A percentile compares a stretch with the other conserved stretches of the same genome.
Evolutionary conservation across 345 rosid species (phyloP).

Genomic region (Pugionium cornutum): DNA sequence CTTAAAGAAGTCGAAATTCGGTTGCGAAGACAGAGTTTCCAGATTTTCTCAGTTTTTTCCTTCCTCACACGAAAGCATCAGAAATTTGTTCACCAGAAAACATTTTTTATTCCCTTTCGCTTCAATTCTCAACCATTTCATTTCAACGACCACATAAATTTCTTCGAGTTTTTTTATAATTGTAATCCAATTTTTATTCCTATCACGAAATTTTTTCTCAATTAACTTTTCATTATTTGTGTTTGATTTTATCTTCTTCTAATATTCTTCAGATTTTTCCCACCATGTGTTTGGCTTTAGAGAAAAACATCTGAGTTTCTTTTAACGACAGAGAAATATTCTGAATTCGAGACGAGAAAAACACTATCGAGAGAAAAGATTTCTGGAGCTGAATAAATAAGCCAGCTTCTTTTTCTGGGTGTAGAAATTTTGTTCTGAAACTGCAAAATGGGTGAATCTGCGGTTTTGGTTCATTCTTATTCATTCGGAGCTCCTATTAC

Average conservation of each 20-base stretch:
- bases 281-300: constrained; percentile 29
- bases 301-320: constrained; percentile 30
- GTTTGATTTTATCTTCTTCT: constrained; percentile 36
- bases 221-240: not conserved
- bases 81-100: not conserved
- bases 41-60: constrained; percentile 22
- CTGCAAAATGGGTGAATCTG: constrained; percentile 69
- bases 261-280: constrained; percentile 30
- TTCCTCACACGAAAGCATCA: not conserved
- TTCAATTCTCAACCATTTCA: constrained; percentile 41
- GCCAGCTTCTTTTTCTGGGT: constrained; percentile 4
- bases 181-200: constrained; percentile 9
- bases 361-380: not conserved
- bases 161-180: constrained; percentile 2
- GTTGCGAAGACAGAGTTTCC: constrained; percentile 27
- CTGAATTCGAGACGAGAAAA: constrained; percentile 33
- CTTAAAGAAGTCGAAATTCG: not conserved
- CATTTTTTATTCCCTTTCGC: constrained; percentile 26
- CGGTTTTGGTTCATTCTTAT: constrained; percentile 78
- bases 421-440: constrained; percentile 23
- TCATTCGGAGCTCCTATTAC: constrained; percentile 57
- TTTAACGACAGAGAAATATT: constrained; percentile 34
- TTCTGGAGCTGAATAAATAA: not conserved
- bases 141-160: constrained; percentile 28
- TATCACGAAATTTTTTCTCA: not conserved